Evolutionary conservation across 78 protist species (phyloP).

Genomic region (Pigoraptor vietnamica): DNA sequence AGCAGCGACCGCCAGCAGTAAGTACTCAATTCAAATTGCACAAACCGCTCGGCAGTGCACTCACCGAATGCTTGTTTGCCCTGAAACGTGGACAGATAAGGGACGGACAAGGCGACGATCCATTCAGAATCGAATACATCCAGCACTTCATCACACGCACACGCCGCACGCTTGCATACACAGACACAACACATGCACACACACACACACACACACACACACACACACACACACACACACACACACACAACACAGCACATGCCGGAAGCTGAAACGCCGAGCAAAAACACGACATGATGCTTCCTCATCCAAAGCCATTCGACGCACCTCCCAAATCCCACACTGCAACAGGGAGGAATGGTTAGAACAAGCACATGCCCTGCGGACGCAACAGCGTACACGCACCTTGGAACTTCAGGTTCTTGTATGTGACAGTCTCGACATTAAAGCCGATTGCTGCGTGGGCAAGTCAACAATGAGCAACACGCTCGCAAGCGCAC

Average conservation of each 20-base stretch:
- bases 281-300: background rate
- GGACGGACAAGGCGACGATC: too few species aligned
- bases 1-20: background rate
- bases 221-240: background rate
- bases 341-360: conserved; percentile 20
- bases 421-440: conserved; percentile 87
- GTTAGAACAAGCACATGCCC: conserved; percentile 92
- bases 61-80: background rate
- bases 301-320: background rate
- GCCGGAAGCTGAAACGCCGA: background rate
- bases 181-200: background rate
- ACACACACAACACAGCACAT: background rate
- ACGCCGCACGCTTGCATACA: background rate
- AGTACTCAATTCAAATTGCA: background rate
- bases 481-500: background rate
- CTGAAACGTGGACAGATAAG: background rate
- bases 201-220: background rate
- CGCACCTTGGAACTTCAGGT: conserved; percentile 43
- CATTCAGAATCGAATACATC: too few species aligned
- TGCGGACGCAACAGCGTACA: conserved; percentile 94
- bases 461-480: background rate
- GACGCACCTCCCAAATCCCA: background rate
- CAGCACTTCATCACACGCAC: background rate
- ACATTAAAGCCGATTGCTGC: conserved; percentile 80
- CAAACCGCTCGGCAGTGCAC: background rate